Evolutionary conservation across 345 rosid species (phyloP).

Genomic region (Eutrema japonicum): DNA sequence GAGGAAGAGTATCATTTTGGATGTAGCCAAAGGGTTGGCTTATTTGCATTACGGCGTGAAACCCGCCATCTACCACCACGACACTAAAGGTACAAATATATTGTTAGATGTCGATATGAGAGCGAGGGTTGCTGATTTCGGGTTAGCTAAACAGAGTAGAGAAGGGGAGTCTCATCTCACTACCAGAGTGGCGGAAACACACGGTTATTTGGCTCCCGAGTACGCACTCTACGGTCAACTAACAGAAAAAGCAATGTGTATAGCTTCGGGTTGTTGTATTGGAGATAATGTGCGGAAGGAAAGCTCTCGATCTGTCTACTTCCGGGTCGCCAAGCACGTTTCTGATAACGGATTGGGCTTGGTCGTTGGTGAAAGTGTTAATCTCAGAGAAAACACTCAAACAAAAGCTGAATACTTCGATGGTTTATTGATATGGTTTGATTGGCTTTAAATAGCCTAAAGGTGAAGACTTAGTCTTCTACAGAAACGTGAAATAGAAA

Average conservation of each 20-base stretch:
- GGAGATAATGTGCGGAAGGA: conserved; percentile 91
- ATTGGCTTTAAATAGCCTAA: too few relatives aligned
- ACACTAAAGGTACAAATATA: conserved; percentile 84
- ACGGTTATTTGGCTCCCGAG: conserved; percentile 91
- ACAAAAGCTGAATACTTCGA: too few relatives aligned
- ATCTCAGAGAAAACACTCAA: too few relatives aligned
- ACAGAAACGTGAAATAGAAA: too few relatives aligned
- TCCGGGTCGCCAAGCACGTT: conserved; percentile 61
- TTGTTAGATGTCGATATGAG: conserved; percentile 85
- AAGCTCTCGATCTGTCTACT: conserved; percentile 76
- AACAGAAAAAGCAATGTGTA: conserved; percentile 91
- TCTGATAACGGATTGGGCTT: conserved; percentile 90
- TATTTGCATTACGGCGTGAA: conserved; percentile 92
- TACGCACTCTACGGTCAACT: conserved; percentile 90
- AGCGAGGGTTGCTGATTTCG: conserved; percentile 94
- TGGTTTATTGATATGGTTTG: too few relatives aligned
- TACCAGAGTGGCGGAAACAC: conserved; percentile 95
- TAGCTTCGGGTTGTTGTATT: conserved; percentile 83
- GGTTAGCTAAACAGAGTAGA: conserved; percentile 78
- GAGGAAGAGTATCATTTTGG: conserved; percentile 77
- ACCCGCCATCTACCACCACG: conserved; percentile 92
- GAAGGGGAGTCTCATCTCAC: conserved; percentile 97
- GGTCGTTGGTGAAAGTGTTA: conserved; percentile 86
- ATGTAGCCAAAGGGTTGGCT: conserved; percentile 89
- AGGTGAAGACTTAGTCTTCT: too few relatives aligned